phyloP scores from a whole-genome alignment of 1,284 basidiomycete species.

The Microbotryum saponariae region DNA sequence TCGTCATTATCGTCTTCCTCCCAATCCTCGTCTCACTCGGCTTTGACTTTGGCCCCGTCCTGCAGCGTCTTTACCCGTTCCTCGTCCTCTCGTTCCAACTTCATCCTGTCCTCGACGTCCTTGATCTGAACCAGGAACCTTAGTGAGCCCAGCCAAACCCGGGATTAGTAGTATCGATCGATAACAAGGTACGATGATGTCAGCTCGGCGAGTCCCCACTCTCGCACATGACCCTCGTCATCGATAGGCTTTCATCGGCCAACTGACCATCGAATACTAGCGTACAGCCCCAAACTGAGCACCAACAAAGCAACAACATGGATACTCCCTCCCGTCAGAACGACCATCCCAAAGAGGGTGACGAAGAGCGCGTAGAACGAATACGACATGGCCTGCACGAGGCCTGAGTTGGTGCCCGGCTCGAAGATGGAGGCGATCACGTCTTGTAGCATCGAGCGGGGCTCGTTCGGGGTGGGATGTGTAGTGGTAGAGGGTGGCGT shows the following conservation, averaged over 20 bases:
- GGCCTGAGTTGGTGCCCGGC: constrained; percentile 31
- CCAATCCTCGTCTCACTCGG: constrained; percentile 1
- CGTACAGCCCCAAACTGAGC: constrained; percentile 39
- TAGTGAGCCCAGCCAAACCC: not conserved
- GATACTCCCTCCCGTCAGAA: constrained; percentile 38
- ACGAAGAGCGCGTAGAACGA: constrained; percentile 42
- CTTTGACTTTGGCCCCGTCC: constrained; percentile 7
- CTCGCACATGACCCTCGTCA: not conserved
- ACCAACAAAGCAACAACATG: constrained; percentile 41
- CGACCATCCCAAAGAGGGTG: constrained; percentile 37
- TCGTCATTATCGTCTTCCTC: no score
- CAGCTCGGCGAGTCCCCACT: not conserved
- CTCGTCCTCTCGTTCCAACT: constrained; percentile 16
- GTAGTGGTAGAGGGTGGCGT: not conserved
- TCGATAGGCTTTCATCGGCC: not conserved
- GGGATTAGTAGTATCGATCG: no score
- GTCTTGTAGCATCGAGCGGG: constrained; percentile 12
- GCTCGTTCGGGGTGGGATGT: not conserved
- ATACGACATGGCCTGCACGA: constrained; percentile 39
- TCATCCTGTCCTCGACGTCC: constrained; percentile 21
- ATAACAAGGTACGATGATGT: not conserved
- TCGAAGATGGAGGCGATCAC: constrained; percentile 28
- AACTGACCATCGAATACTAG: constrained; percentile 41
- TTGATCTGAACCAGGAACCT: constrained; percentile 27
- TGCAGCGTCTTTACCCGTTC: not conserved